Evolutionary conservation across 805 yeast genomes (phyloP).

Genomic region (Wickerhamiella occidentalis): DNA sequence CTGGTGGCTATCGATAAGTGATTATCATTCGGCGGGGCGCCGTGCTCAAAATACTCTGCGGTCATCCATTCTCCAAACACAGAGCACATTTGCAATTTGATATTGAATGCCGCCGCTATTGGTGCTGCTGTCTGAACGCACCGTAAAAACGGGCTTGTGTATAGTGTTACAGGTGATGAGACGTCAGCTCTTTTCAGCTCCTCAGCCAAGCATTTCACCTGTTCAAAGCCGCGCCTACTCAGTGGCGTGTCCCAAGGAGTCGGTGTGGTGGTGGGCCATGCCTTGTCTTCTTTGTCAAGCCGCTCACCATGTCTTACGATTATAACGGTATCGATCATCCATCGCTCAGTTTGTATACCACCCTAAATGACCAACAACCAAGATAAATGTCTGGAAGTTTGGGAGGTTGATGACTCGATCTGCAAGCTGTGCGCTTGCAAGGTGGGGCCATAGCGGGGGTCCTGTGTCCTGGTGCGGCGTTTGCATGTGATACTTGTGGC

Average conservation of each 20-base stretch:
- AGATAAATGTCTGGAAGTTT: not conserved
- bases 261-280: slow-evolving; percentile 27
- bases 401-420: not conserved
- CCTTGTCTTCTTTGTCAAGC: slow-evolving; percentile 24
- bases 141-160: slow-evolving; percentile 30
- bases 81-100: slow-evolving; percentile 23
- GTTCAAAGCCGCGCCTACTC: slow-evolving; percentile 14
- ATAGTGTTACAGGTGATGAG: slow-evolving; percentile 15
- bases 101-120: slow-evolving; percentile 18
- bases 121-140: slow-evolving; percentile 29
- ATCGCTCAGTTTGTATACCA: not conserved
- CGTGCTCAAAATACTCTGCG: slow-evolving; percentile 27
- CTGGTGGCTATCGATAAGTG: slow-evolving; percentile 17
- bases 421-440: no score
- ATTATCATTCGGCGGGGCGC: slow-evolving; percentile 29
- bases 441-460: no score
- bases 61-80: slow-evolving; percentile 32
- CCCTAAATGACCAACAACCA: not conserved
- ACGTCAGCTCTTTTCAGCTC: slow-evolving; percentile 12
- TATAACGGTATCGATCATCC: slow-evolving; percentile 18
- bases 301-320: slow-evolving; percentile 30
- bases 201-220: slow-evolving; percentile 7
- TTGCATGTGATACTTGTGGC: no score
- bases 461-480: no score
- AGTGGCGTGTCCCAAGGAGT: slow-evolving; percentile 32